Base-by-base conservation (phyloP, 495 filamentous ascomycete genomes). In the Daldinia grandis region DNA sequence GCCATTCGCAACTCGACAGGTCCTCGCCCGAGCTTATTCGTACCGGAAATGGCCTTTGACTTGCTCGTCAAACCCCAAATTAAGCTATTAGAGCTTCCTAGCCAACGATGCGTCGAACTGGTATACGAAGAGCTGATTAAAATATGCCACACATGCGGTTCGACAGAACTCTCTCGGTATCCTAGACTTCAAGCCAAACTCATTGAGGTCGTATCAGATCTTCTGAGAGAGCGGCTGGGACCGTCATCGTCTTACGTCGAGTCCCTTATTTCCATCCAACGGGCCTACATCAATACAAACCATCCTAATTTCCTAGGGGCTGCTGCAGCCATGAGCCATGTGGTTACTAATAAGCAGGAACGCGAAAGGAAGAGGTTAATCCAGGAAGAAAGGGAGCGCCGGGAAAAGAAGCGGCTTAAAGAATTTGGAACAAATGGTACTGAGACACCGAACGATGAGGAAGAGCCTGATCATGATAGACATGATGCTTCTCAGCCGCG, bases 41-140 rank as follows among this genome's bases (percentile, higher is more conserved):
- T 99, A 8, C 95, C 95, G 0, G 95, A 99, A 80, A 88, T 98
- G 74, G 95, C 95, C 1, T 99, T 99, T 75, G 96, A 99, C 75
- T 85, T 99, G 2, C 86, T 99, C 19, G 96, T 99, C 21, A 99
- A 98, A 80, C 95, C 95, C 5, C 95, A 99, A 78, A 99, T 99
- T 77, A 97, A 98, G 79, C 86, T 99, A 44, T 84, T 99, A 3
- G 96, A 98, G 78, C 86, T 93, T n/a, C 95, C 95, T 7, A 94
- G 93, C 69, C 96, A 99, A 75, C 87, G 95, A 69, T 99, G 95
- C 74, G 95, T 99, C 28, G 96, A 99, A 79, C 85, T 98, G 19
- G 95, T 99, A 0, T 99, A 99, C 76, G 95, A 99, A 77, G 95
- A 99, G 78, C 87, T 99, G 9, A 99, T 99, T 81, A 99, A 99